Percentiles rank a stretch among this genome's conserved stretches.
Evolutionary conservation across 257 asterid species (phyloP).

Genomic region (Schizonepeta tenuifolia): DNA sequence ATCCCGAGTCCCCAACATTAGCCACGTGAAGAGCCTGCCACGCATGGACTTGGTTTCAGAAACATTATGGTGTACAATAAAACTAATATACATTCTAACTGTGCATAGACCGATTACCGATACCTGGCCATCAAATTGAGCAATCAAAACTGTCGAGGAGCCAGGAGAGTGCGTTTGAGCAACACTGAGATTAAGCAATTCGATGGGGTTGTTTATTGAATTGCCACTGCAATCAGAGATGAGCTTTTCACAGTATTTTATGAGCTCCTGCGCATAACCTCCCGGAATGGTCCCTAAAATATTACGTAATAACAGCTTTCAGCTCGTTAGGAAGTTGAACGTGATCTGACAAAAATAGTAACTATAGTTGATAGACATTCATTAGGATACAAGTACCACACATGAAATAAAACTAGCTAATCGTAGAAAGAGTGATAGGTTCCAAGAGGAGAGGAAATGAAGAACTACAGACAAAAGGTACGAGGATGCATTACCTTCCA

Average conservation of each 20-base stretch:
- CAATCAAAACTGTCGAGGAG: conserved; percentile 69
- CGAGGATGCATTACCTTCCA: conserved; percentile 56
- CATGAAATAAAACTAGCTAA: background rate
- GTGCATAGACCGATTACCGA: conserved; percentile 14
- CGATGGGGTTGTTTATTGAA: conserved; percentile 45
- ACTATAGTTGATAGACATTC: background rate
- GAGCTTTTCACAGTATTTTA: conserved; percentile 54
- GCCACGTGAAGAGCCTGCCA: conserved; percentile 74
- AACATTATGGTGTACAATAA: background rate
- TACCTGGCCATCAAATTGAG: conserved; percentile 84
- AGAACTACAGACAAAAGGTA: background rate
- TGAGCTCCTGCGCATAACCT: conserved; percentile 73
- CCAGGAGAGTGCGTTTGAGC: conserved; percentile 64
- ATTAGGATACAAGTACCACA: background rate
- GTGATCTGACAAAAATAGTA: background rate
- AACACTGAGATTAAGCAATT: conserved; percentile 60
- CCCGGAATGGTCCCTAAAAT: conserved; percentile 68
- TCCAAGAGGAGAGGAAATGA: background rate
- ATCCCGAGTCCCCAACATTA: conserved; percentile 88
- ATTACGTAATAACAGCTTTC: conserved; percentile 11
- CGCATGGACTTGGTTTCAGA: conserved; percentile 9
- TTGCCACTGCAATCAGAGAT: conserved; percentile 43
- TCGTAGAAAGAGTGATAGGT: background rate
- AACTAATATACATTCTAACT: conserved; percentile 1
- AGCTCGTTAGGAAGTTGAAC: conserved; percentile 8